These are phyloP conservation scores for Salvia hispanica DNA, from an alignment of 257 asterid species.

Conservation along the genomic window DNA sequence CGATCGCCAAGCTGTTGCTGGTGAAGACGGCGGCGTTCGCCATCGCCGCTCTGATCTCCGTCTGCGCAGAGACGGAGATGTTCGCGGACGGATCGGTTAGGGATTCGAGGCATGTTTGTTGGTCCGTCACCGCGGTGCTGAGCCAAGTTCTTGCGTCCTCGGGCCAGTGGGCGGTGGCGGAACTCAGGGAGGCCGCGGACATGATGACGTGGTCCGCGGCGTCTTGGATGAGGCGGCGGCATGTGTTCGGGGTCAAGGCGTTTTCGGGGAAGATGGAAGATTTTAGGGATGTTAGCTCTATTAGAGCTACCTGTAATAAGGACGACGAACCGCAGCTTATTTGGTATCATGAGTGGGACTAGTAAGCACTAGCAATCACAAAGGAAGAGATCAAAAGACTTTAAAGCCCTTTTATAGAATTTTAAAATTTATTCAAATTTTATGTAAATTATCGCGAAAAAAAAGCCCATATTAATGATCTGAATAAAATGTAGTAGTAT, in stretches of 20 bases:
- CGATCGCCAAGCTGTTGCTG: conserved; percentile 44
- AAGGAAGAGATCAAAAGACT: too few relatives aligned
- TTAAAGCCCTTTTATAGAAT: too few relatives aligned
- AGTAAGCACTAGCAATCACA: too few relatives aligned
- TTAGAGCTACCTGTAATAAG: conserved; percentile 31
- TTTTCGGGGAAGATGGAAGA: conserved; percentile 4
- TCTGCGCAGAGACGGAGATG: conserved; percentile 7
- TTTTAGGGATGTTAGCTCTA: conserved; percentile 25
- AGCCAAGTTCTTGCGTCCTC: conserved; percentile 43
- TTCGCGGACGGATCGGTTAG: conserved; percentile 23
- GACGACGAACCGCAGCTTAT: too few relatives aligned
- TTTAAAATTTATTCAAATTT: too few relatives aligned
- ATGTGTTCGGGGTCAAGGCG: conserved; percentile 12
- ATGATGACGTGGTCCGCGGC: conserved; percentile 34
- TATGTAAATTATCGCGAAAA: too few relatives aligned
- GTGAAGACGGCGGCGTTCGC: conserved; percentile 27
- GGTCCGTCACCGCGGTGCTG: conserved; percentile 36
- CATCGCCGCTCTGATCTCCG: conserved; percentile 19
- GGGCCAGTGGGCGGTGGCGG: background rate
- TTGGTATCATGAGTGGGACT: too few relatives aligned
- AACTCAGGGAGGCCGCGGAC: conserved; percentile 22
- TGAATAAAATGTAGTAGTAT: too few relatives aligned
- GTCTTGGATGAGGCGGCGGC: conserved; percentile 27
- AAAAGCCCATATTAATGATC: too few relatives aligned
- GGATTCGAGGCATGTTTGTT: conserved; percentile 36